phyloP scores from a whole-genome alignment of 306 rosid species.

The Comarum palustre region DNA sequence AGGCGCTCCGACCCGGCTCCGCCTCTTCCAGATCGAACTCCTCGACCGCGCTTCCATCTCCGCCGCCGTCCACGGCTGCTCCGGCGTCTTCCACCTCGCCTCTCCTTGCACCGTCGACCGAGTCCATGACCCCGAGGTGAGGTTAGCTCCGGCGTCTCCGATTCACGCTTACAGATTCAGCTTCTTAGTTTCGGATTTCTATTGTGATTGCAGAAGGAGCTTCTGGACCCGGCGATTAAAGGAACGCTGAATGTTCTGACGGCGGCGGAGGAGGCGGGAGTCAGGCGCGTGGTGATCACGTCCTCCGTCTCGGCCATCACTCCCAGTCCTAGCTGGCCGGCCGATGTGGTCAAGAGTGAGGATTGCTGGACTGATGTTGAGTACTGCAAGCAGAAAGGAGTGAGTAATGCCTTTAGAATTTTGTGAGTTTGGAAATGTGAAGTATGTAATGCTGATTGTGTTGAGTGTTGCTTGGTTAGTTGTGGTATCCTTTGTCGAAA shows the following conservation, averaged over 20 bases:
- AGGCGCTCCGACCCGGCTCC: conserved; percentile 55
- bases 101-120: conserved; percentile 69
- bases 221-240: conserved; percentile 77
- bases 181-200: background rate
- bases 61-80: conserved; percentile 61
- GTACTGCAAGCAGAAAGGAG: conserved; percentile 73
- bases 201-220: conserved; percentile 32
- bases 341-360: conserved; percentile 51
- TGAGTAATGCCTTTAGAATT: conserved; percentile 17
- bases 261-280: conserved; percentile 80
- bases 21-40: conserved; percentile 83
- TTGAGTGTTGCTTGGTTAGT: conserved; percentile 32
- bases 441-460: conserved; percentile 11
- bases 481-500: conserved; percentile 90
- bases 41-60: conserved; percentile 49
- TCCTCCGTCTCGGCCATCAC: conserved; percentile 67
- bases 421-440: background rate
- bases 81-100: conserved; percentile 88
- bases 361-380: conserved; percentile 78
- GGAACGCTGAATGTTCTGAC: conserved; percentile 72
- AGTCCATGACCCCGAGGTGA: conserved; percentile 71
- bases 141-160: background rate
- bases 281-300: conserved; percentile 72
- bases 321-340: conserved; percentile 77
- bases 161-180: background rate